A percentile compares a stretch with the other conserved stretches of the same genome.
Conservation (phyloP, 2,329 filamentous ascomycete genomes). For the Fusarium palustre region DNA sequence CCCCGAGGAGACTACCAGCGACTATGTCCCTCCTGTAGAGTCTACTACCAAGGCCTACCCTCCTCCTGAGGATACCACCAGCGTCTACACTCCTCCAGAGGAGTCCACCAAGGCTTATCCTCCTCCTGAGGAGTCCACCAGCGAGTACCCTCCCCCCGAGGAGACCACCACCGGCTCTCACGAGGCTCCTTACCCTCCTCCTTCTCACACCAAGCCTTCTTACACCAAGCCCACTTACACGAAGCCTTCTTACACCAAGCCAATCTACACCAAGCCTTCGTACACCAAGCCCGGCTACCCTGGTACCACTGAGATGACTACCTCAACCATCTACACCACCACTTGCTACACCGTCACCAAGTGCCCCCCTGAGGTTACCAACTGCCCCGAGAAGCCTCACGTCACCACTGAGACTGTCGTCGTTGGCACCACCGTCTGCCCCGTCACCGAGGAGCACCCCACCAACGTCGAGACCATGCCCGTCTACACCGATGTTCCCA, state of each 20-base stretch:
- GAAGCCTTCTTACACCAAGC: conserved; percentile 13
- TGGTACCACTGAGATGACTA: conserved; percentile 27
- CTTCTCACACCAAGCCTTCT: conserved; percentile 4
- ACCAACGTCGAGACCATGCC: conserved; percentile 5
- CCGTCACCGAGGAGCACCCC: conserved; percentile 24
- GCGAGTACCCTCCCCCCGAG: conserved; percentile 1
- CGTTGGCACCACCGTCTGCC: conserved; percentile 31
- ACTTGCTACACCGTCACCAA: conserved; percentile 24
- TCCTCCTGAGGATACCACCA: neutral
- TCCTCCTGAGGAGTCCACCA: neutral
- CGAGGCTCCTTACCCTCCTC: conserved; percentile 1
- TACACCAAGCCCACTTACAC: conserved; percentile 4
- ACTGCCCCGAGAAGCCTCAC: conserved; percentile 26
- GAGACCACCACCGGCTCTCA: neutral
- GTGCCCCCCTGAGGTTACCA: conserved; percentile 21
- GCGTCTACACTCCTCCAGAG: neutral
- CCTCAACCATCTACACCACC: conserved; percentile 40
- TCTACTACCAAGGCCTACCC: neutral
- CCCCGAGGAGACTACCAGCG: neutral
- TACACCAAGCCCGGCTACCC: conserved; percentile 14
- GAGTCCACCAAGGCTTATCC: neutral
- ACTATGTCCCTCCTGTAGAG: no score
- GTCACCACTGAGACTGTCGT: conserved; percentile 30
- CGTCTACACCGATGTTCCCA: neutral
- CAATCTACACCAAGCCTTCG: conserved; percentile 21